Conservation (phyloP, 164 flowering plant genomes). For the Sedum album region DNA sequence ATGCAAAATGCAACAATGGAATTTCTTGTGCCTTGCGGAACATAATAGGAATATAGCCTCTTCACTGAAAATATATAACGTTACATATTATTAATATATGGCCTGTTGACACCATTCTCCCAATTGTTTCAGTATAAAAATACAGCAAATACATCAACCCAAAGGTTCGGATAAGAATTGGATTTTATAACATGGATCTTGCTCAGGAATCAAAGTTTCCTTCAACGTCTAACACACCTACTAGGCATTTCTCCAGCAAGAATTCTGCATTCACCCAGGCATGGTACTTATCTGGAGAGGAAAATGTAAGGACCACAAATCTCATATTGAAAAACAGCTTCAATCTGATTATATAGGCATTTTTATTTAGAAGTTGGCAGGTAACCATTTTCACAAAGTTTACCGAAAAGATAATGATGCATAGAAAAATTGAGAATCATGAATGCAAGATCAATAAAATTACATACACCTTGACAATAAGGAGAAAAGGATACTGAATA, state of each 20-base stretch:
- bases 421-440: not conserved
- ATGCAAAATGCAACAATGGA: no score
- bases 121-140: no score
- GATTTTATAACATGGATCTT: not conserved
- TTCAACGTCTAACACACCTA: conserved; percentile 56
- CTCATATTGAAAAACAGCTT: not conserved
- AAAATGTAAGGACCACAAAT: conserved; percentile 24
- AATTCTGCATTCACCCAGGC: conserved; percentile 97
- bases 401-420: not conserved
- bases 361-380: not conserved
- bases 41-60: no score
- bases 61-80: no score
- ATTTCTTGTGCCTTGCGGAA: no score
- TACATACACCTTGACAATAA: not conserved
- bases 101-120: no score
- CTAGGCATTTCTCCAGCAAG: conserved; percentile 87
- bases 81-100: no score
- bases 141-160: no score
- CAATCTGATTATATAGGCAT: not conserved
- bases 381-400: not conserved
- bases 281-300: conserved; percentile 72
- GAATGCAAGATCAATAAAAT: not conserved
- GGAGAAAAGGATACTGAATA: conserved; percentile 87
- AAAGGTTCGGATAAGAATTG: no score
- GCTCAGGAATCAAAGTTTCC: not conserved